Percentiles rank a stretch among this genome's conserved stretches.
Evolutionary conservation across 108 stramenopile genomes (phyloP).

Genomic region (Fistulifera solaris): DNA sequence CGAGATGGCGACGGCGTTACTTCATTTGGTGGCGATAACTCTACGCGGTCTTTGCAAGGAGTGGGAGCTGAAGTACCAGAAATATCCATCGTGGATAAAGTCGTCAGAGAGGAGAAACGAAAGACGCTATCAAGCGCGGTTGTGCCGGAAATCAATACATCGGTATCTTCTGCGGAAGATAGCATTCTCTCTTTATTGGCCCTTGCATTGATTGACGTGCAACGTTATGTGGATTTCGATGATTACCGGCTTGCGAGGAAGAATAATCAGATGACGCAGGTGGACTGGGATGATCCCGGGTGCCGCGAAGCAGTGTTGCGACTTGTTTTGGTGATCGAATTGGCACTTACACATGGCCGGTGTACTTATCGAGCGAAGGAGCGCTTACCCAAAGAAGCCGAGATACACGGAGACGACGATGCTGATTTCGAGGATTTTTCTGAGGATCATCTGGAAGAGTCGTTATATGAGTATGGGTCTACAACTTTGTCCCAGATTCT

Average conservation of each 20-base stretch:
- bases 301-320: slow-evolving; percentile 50
- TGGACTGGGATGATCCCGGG: slow-evolving; percentile 57
- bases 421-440: slow-evolving; percentile 12
- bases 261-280: slow-evolving; percentile 26
- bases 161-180: too few relatives aligned
- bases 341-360: slow-evolving; percentile 53
- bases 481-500: slow-evolving; percentile 42
- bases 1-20: too few relatives aligned
- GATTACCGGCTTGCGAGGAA: slow-evolving; percentile 29
- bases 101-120: too few relatives aligned
- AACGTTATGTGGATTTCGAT: slow-evolving; percentile 49
- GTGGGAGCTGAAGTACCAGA: too few relatives aligned
- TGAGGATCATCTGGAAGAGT: slow-evolving; percentile 14
- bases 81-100: too few relatives aligned
- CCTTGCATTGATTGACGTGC: slow-evolving; percentile 52
- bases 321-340: slow-evolving; percentile 69
- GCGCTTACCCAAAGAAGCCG: not conserved
- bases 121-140: too few relatives aligned
- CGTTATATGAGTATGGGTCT: not conserved
- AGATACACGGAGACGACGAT: not conserved
- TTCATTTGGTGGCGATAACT: too few relatives aligned
- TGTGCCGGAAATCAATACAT: too few relatives aligned
- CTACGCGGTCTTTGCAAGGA: too few relatives aligned
- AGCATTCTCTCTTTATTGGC: slow-evolving; percentile 11
- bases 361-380: slow-evolving; percentile 30